A percentile compares a stretch with the other conserved stretches of the same genome.
Conservation (phyloP, 73 alveolate genomes). For the Effrenium voratum region DNA sequence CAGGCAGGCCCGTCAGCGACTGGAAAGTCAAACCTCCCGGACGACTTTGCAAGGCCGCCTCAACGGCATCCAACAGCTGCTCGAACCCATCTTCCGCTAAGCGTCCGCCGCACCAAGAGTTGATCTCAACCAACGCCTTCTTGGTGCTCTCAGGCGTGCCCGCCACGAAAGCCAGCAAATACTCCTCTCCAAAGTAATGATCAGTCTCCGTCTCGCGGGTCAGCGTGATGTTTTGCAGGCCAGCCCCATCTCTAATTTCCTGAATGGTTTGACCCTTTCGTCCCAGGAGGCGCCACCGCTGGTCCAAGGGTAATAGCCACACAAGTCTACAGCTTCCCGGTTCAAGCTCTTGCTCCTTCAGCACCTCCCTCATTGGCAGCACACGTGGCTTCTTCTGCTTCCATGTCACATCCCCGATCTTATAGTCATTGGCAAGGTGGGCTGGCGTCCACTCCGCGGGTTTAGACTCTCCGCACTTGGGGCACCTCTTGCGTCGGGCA, state of each 20-base stretch:
- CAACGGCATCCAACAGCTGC: conserved; percentile 17
- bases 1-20: not conserved
- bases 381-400: not conserved
- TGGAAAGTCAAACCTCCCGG: not conserved
- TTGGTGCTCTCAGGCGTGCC: not conserved
- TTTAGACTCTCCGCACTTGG: conserved; percentile 30
- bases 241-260: conserved; percentile 5
- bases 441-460: conserved; percentile 77
- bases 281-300: not conserved
- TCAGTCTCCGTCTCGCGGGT: conserved; percentile 47
- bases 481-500: conserved; percentile 53
- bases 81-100: conserved; percentile 47
- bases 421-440: conserved; percentile 17
- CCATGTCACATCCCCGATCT: conserved; percentile 30
- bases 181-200: conserved; percentile 26
- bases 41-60: not conserved
- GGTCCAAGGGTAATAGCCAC: not conserved
- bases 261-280: not conserved
- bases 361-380: not conserved
- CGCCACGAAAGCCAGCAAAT: not conserved
- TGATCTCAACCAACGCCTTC: not conserved
- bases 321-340: not conserved
- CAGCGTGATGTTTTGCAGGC: not conserved
- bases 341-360: conserved; percentile 17
- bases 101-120: conserved; percentile 18